phyloP scores from a whole-genome alignment of 2,329 filamentous ascomycete species.

The Aspergillus spinulosporus region DNA sequence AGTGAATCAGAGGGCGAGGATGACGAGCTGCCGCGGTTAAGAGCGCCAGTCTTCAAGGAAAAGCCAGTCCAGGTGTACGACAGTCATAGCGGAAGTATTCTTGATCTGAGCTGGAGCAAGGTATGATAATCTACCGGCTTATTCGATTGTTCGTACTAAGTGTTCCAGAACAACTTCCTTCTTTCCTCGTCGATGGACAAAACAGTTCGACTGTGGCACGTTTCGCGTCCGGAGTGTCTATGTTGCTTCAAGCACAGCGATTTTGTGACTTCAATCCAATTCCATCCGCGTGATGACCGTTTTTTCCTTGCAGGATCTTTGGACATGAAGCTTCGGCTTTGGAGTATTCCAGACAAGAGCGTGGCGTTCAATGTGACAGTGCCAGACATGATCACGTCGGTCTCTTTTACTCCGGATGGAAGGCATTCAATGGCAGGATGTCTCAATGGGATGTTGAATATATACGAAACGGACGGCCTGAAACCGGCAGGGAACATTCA shows the following conservation, averaged over 20 bases:
- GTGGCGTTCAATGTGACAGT: constrained; percentile 78
- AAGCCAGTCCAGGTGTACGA: constrained; percentile 76
- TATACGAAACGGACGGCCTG: constrained; percentile 89
- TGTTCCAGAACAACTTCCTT: constrained; percentile 77
- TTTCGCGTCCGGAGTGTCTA: constrained; percentile 79
- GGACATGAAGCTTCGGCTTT: constrained; percentile 82
- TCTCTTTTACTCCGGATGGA: constrained; percentile 90
- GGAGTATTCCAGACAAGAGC: constrained; percentile 96
- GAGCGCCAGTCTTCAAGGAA: constrained; percentile 83
- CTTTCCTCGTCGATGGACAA: constrained; percentile 98
- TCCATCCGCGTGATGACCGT: constrained; percentile 90
- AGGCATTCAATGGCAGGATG: constrained; percentile 86
- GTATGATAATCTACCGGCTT: constrained; percentile 33
- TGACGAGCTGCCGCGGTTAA: constrained; percentile 62
- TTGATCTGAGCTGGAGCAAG: constrained; percentile 97
- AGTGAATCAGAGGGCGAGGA: constrained; percentile 71
- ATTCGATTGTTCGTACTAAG: not conserved
- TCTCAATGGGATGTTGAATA: constrained; percentile 78
- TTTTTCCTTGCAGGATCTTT: constrained; percentile 95
- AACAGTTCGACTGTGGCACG: constrained; percentile 91
- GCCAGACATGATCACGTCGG: constrained; percentile 87
- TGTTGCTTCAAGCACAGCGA: constrained; percentile 94
- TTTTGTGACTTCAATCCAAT: constrained; percentile 90
- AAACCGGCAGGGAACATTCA: constrained; percentile 83
- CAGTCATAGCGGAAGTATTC: constrained; percentile 79